phyloP scores from a whole-genome alignment of 2,329 filamentous ascomycete species.

The Chaetoscypha palmicola region DNA sequence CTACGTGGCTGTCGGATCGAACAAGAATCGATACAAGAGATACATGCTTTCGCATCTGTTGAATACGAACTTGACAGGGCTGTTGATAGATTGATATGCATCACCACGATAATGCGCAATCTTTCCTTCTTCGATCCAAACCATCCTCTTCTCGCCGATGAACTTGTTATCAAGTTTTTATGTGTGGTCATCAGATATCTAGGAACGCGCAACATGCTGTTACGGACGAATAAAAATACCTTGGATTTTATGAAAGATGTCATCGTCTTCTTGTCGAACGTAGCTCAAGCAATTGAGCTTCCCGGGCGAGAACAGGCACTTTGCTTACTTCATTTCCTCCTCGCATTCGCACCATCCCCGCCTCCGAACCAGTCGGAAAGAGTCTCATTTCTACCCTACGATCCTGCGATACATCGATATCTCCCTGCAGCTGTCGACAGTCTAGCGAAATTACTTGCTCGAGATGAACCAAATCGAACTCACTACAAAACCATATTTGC shows the following conservation, averaged over 20 bases:
- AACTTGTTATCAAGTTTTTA: slow-evolving; percentile 73
- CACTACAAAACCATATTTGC: slow-evolving; percentile 79
- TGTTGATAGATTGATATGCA: slow-evolving; percentile 79
- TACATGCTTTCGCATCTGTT: slow-evolving; percentile 64
- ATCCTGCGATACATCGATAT: slow-evolving; percentile 76
- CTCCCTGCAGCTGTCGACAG: slow-evolving; percentile 84
- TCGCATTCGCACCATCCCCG: slow-evolving; percentile 82
- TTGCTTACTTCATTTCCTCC: slow-evolving; percentile 78
- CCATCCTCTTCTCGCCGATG: slow-evolving; percentile 65
- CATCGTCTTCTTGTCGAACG: slow-evolving; percentile 82
- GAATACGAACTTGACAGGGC: slow-evolving; percentile 80
- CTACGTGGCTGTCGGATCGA: slow-evolving; percentile 72
- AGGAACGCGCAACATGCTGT: slow-evolving; percentile 79
- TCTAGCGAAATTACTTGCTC: slow-evolving; percentile 81
- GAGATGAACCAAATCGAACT: slow-evolving; percentile 86
- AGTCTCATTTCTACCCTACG: slow-evolving; percentile 73
- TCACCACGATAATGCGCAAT: slow-evolving; percentile 88
- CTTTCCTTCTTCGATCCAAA: slow-evolving; percentile 81
- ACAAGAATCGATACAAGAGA: slow-evolving; percentile 62
- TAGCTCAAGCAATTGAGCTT: slow-evolving; percentile 72
- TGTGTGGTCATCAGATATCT: slow-evolving; percentile 78
- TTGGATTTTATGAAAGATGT: slow-evolving; percentile 97
- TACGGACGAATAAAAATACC: slow-evolving; percentile 76
- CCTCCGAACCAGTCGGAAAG: slow-evolving; percentile 50
- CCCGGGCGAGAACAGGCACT: slow-evolving; percentile 81